Conservation (phyloP, 2,329 filamentous ascomycete genomes). For the Paecilomyces dactylethromorphus region DNA sequence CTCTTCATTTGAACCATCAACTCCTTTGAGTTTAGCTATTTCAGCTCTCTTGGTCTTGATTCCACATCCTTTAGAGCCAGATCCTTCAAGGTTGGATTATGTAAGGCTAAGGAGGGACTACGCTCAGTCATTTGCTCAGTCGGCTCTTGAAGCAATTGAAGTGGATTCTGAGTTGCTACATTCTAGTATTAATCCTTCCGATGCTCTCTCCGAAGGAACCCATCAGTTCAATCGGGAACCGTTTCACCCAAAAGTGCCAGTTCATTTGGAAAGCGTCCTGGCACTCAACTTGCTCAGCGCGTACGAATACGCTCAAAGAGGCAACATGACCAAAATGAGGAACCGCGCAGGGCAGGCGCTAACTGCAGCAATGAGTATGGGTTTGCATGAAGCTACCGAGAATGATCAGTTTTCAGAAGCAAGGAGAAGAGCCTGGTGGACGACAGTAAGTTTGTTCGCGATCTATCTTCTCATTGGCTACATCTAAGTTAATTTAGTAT, state of each 20-base stretch:
- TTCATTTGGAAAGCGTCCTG: slow-evolving; percentile 19
- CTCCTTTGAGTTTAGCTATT: slow-evolving; percentile 20
- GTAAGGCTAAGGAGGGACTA: slow-evolving; percentile 14
- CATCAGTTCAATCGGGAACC: slow-evolving; percentile 5
- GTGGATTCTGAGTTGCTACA: slow-evolving; percentile 17
- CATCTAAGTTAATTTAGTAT: slow-evolving; percentile 27
- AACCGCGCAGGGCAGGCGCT: slow-evolving; percentile 21
- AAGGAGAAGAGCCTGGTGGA: slow-evolving; percentile 21
- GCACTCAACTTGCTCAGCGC: slow-evolving; percentile 20
- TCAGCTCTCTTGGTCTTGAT: slow-evolving; percentile 21
- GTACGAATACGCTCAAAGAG: slow-evolving; percentile 25
- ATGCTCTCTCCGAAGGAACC: slow-evolving; percentile 8
- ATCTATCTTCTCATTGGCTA: neutral
- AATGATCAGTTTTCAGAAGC: slow-evolving; percentile 16
- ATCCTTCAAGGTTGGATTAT: slow-evolving; percentile 12
- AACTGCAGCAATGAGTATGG: slow-evolving; percentile 17
- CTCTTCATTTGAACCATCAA: slow-evolving; percentile 12
- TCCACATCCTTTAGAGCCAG: slow-evolving; percentile 14
- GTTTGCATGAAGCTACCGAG: slow-evolving; percentile 15
- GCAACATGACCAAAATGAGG: slow-evolving; percentile 22
- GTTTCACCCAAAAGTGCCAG: slow-evolving; percentile 14
- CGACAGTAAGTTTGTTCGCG: slow-evolving; percentile 12
- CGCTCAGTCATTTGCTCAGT: slow-evolving; percentile 17
- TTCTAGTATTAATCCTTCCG: slow-evolving; percentile 6
- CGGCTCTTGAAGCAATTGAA: slow-evolving; percentile 17